A percentile compares a stretch with the other conserved stretches of the same genome.
Conservation (phyloP, 2,329 filamentous ascomycete genomes). For the Diaporthe sp. region DNA sequence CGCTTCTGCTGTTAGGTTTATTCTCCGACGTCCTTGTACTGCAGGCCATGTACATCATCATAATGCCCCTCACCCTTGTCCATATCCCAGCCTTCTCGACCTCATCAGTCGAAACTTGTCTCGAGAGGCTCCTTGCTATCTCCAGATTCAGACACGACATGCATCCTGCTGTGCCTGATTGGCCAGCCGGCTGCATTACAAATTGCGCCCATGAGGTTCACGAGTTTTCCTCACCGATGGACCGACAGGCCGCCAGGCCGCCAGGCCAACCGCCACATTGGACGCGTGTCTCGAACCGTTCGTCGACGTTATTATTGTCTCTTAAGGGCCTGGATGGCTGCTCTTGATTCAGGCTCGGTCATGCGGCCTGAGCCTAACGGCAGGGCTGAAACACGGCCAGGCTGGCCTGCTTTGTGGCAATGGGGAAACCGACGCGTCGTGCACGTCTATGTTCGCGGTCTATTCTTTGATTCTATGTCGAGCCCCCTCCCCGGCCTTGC, state of each 20-base stretch:
- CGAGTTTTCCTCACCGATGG: conserved; percentile 1
- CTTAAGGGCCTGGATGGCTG: neutral
- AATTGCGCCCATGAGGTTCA: conserved; percentile 1
- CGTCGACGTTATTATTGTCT: neutral
- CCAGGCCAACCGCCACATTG: conserved; percentile 16
- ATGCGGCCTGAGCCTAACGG: conserved; percentile 23
- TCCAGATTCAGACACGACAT: neutral
- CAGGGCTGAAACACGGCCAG: conserved; percentile 10
- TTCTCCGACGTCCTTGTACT: conserved; percentile 9
- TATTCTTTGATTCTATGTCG: conserved; percentile 12
- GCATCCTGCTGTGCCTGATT: conserved; percentile 7
- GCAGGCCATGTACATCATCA: conserved; percentile 17
- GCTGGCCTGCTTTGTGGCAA: neutral
- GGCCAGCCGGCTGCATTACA: conserved; percentile 10
- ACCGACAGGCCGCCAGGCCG: neutral
- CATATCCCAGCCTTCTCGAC: conserved; percentile 6
- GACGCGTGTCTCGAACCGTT: conserved; percentile 30
- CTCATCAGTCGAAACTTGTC: conserved; percentile 24
- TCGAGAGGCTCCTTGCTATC: conserved; percentile 10
- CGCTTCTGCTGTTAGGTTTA: conserved; percentile 13
- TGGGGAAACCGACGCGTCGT: conserved; percentile 14
- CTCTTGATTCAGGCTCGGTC: conserved; percentile 3
- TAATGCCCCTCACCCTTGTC: neutral
- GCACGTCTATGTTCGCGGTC: conserved; percentile 15
- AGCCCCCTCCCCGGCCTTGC: neutral